A percentile compares a stretch with the other conserved stretches of the same genome.
These are phyloP conservation scores for Picochlorum sp. DNA, from an alignment of 139 green algal species.

Conservation along the genomic window DNA sequence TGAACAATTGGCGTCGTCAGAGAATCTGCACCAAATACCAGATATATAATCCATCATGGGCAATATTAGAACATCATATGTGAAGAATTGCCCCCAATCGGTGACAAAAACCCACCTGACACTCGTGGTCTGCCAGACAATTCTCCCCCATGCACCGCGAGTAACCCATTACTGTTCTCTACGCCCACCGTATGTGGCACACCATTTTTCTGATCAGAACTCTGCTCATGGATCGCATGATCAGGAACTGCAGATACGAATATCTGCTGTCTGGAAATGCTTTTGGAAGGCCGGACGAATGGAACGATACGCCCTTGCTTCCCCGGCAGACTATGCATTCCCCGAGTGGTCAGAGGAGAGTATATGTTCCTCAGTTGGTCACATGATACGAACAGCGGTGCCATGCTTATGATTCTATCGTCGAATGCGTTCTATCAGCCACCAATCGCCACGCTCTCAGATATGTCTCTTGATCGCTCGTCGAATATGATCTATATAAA, in stretches of 20 bases:
- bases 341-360: constrained; percentile 8
- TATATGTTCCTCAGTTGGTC: constrained; percentile 13
- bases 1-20: constrained; percentile 96
- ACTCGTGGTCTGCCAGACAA: constrained; percentile 67
- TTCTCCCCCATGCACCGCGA: constrained; percentile 72
- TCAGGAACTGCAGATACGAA: neutral
- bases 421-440: neutral
- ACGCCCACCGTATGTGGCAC: neutral
- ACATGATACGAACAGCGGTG: constrained; percentile 10
- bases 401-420: neutral
- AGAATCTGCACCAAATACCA: constrained; percentile 48
- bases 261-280: constrained; percentile 1
- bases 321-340: constrained; percentile 13
- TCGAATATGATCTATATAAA: too few relatives aligned
- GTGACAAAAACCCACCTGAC: constrained; percentile 15
- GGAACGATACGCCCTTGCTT: constrained; percentile 15
- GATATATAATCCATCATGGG: too few relatives aligned
- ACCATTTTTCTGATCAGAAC: neutral
- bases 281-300: constrained; percentile 9
- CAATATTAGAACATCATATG: too few relatives aligned
- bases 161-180: constrained; percentile 11
- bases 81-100: neutral
- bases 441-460: neutral
- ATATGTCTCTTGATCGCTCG: neutral
- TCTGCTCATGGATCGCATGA: neutral